Percentiles rank a stretch among this genome's conserved stretches.
phyloP scores from a whole-genome alignment of 2,329 filamentous ascomycete species.

The Diaporthe ilicicola region DNA sequence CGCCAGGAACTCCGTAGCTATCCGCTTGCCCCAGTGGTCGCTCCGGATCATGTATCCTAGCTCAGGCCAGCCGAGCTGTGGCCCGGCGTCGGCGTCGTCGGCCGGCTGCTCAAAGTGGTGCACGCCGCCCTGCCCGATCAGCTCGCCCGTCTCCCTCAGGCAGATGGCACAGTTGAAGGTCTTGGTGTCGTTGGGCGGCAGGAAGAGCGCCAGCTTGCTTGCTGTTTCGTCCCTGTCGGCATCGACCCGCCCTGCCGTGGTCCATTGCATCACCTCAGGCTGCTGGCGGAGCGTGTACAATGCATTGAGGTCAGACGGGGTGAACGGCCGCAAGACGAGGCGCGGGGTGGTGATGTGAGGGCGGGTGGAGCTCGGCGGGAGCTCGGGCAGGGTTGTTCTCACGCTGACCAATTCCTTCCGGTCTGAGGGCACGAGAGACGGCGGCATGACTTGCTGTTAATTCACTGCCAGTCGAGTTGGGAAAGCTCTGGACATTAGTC shows the following conservation, averaged over 20 bases:
- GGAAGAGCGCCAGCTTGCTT: conserved; percentile 47
- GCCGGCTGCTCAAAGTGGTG: conserved; percentile 45
- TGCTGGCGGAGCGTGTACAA: conserved; percentile 63
- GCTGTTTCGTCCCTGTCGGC: conserved; percentile 53
- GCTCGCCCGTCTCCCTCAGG: conserved; percentile 53
- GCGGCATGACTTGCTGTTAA: neutral
- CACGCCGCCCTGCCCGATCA: conserved; percentile 61
- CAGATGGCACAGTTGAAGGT: conserved; percentile 67
- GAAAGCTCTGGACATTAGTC: neutral
- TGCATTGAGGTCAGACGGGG: conserved; percentile 53
- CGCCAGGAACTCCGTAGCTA: conserved; percentile 64
- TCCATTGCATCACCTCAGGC: conserved; percentile 70
- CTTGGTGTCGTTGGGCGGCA: conserved; percentile 58
- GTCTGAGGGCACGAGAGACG: neutral
- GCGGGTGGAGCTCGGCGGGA: neutral
- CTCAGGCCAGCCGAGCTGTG: conserved; percentile 56
- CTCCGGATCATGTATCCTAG: conserved; percentile 65
- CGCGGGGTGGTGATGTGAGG: conserved; percentile 1
- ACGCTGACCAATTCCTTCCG: neutral
- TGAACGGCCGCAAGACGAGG: conserved; percentile 21
- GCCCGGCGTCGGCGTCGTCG: conserved; percentile 41
- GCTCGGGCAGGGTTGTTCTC: conserved; percentile 9
- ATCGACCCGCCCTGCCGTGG: conserved; percentile 49
- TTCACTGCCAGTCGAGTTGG: neutral
- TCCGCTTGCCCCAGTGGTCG: conserved; percentile 64